phyloP scores from a whole-genome alignment of 2,329 filamentous ascomycete species.

The Albophoma yamanashiensis region DNA sequence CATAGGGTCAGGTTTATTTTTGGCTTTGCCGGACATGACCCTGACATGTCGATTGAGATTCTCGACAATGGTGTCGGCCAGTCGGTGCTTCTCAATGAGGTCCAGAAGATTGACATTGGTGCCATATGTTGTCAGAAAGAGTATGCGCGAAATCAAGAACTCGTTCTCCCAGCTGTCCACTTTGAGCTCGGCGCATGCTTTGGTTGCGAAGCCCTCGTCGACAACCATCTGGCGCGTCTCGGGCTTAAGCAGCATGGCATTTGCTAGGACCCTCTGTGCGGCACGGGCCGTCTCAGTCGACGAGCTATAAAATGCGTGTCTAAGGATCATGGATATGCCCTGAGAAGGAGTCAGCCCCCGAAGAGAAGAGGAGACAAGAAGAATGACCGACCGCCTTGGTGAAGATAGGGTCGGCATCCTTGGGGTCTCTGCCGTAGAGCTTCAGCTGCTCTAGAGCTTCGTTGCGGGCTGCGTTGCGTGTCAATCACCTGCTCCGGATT shows the following conservation, averaged over 20 bases:
- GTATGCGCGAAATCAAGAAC: slow-evolving; percentile 52
- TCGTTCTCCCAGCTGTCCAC: slow-evolving; percentile 72
- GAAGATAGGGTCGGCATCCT: slow-evolving; percentile 72
- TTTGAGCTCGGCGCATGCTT: slow-evolving; percentile 61
- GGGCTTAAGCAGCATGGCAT: slow-evolving; percentile 51
- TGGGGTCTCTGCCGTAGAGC: slow-evolving; percentile 50
- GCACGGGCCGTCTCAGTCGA: slow-evolving; percentile 57
- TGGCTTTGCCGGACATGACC: slow-evolving; percentile 17
- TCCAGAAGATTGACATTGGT: slow-evolving; percentile 35
- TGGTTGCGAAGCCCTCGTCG: slow-evolving; percentile 41
- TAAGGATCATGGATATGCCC: slow-evolving; percentile 64
- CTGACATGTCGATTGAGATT: slow-evolving; percentile 63
- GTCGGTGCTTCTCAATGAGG: slow-evolving; percentile 31
- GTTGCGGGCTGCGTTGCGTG: slow-evolving; percentile 44
- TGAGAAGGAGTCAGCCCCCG: slow-evolving; percentile 21
- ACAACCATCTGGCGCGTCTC: slow-evolving; percentile 32
- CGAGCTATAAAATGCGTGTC: slow-evolving; percentile 60
- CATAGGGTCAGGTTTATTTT: slow-evolving; percentile 41
- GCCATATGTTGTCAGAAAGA: slow-evolving; percentile 38
- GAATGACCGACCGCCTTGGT: slow-evolving; percentile 51
- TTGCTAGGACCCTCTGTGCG: slow-evolving; percentile 70
- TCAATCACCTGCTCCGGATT: slow-evolving; percentile 4
- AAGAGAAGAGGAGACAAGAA: neutral
- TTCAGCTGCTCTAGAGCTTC: slow-evolving; percentile 60
- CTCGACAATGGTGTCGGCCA: slow-evolving; percentile 48